Evolutionary conservation across 148 eudicot species (phyloP), one percentile per base, ranked within the genome.

Genomic region (Heliosperma pusillum): DNA sequence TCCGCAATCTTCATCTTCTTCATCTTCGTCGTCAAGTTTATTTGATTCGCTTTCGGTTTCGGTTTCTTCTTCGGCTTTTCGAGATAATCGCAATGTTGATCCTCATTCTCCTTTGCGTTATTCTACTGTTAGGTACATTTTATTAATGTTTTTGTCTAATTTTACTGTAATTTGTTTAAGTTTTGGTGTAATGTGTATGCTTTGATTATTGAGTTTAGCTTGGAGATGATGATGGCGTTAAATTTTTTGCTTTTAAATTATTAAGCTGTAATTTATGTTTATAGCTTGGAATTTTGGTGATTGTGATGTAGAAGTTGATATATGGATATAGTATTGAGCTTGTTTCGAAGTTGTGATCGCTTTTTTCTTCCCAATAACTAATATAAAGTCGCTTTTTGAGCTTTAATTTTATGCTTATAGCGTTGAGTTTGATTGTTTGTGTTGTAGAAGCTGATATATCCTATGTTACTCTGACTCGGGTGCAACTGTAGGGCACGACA

Each of bases 81-180:
- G 55, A 67, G 71, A 67, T 44, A 19, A 36, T 66, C 47, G 42
- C 25, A 19, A 66, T 66, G 71, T 10, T 42, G 71, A 12, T 40
- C 71, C 55, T 67, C 25, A 40, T 67, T 67, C 71, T 42, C 71
- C 71, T 0, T 40, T 67, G 4, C 71, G 9, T 67, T 67, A 10
- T 55, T 67, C 71, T 67, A 67, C 71, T 21, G 53, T 29, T 67
- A 67, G 71, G 71, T 67, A 66, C 42, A 67, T n/a, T 42, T 40
- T 15, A 16, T 50, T 47, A 13, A 50, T 17, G 33, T 1, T 66
- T 33, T 3, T 36, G 20, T 40, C 15, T 6, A n/a, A 5, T 59
- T n/a, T n/a, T n/a, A n/a, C n/a, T n/a, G n/a, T n/a, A n/a, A n/a
- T 59, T 59, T 1, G 22, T 8, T 1, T 59, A 9, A 19, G 6